These are phyloP conservation scores for Trichoderma sp. DNA, from an alignment of 2,329 filamentous ascomycete species.

Conservation along the genomic window DNA sequence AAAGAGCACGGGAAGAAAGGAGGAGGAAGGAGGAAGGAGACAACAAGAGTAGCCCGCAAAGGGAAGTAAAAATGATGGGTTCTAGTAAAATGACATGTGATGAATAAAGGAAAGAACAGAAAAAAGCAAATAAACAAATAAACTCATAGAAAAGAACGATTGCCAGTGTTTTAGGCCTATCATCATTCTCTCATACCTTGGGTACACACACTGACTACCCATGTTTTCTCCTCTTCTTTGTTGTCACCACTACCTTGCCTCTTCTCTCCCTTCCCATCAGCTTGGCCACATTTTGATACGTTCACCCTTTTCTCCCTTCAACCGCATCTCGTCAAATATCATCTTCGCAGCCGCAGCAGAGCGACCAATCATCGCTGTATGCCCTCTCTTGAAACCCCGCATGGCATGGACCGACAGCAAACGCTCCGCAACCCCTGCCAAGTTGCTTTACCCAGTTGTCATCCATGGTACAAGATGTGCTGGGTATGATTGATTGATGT, in stretches of 20 bases:
- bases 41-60: not conserved
- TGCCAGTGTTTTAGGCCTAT: not conserved
- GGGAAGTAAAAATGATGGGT: not conserved
- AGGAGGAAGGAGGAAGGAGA: not conserved
- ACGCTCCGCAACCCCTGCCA: slow-evolving; percentile 1
- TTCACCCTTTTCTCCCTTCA: not conserved
- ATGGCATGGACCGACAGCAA: not conserved
- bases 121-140: not conserved
- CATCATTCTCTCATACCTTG: not conserved
- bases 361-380: not conserved
- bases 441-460: not conserved
- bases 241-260: not conserved
- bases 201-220: not conserved
- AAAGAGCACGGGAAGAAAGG: not conserved
- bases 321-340: not conserved
- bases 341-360: not conserved
- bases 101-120: not conserved
- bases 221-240: not conserved
- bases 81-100: not conserved
- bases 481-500: not conserved
- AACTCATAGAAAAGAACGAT: not conserved
- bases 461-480: not conserved
- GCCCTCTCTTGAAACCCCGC: not conserved
- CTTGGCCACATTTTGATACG: not conserved
- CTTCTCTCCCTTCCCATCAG: not conserved